Percentiles rank a stretch among this genome's conserved stretches.
Evolutionary conservation across 2,329 filamentous ascomycete species (phyloP).

Genomic region (Zymoseptoria brevis): DNA sequence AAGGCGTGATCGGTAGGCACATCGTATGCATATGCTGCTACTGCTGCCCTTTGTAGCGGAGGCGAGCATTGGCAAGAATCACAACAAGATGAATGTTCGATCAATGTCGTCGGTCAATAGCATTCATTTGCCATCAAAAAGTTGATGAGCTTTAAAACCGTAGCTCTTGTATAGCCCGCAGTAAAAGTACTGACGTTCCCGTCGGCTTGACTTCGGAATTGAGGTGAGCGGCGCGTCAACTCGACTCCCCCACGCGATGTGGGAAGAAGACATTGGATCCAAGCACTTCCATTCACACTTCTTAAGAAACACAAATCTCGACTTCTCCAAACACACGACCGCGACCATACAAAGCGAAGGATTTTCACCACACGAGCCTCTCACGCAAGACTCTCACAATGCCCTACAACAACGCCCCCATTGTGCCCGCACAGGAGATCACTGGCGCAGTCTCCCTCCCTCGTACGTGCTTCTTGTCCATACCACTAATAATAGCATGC

Average conservation of each 20-base stretch:
- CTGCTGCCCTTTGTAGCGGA: not conserved
- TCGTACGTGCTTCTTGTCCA: conserved; percentile 47
- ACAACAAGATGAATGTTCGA: not conserved
- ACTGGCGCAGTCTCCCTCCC: conserved; percentile 81
- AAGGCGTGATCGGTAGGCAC: conserved; percentile 30
- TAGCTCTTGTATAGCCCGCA: not conserved
- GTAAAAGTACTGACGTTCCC: too few relatives aligned
- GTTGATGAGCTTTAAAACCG: not conserved
- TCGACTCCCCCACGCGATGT: too few relatives aligned
- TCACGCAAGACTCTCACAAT: too few relatives aligned
- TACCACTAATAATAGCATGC: conserved; percentile 1
- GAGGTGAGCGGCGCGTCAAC: too few relatives aligned
- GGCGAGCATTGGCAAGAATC: conserved; percentile 9
- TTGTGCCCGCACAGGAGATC: conserved; percentile 69
- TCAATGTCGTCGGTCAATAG: not conserved
- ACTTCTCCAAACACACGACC: too few relatives aligned
- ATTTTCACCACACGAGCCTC: too few relatives aligned
- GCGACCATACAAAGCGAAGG: too few relatives aligned
- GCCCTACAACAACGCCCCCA: conserved; percentile 85
- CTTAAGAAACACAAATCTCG: not conserved
- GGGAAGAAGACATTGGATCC: not conserved
- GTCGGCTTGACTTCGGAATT: conserved; percentile 1
- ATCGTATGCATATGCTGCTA: conserved; percentile 32
- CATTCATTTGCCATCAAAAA: not conserved
- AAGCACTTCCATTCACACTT: not conserved